Base-by-base conservation (phyloP, 164 flowering plant species). In the Paratinospora sagittata region DNA sequence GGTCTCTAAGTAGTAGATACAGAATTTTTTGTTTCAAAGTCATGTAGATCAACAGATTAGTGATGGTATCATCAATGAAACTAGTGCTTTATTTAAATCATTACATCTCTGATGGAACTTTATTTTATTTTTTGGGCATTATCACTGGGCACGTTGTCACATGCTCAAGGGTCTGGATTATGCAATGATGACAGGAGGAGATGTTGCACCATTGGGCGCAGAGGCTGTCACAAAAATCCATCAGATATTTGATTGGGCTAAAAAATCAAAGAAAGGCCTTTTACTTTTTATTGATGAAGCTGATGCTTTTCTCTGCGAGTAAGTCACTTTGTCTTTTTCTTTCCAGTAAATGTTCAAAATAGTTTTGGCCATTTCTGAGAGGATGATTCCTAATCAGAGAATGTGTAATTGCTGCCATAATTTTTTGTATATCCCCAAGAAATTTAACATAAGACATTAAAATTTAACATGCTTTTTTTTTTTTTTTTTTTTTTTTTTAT, bases 151-250 rank as follows among this genome's bases (percentile, higher is more conserved):
- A 13, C 52, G 36, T 63, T 17, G 21, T 33, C 14, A 37, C 33
- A 45, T 66, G 72, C 13, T 78, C 30, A 83, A 93, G 98, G 97
- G 98, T 67, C 78, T 91, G 83, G 98, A 93, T 82, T 93, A 93
- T 84, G 98, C 98, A 64, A 88, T 93, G 98, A 93, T 93, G 98
- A 93, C 98, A 16, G 98, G 96, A 72, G 98, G 98, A 66, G 98
- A 93, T 85, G 98, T 93, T 82, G 93, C 92, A 65, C 97, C 98
- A 0, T 72, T 93, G 73, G 98, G 98, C 45, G 73, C 97, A 41
- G 90, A 93, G 74, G 98, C 98, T 77, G 98, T 91, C 24, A 93
- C 97, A 47, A 93, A 93, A 76, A 93, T 93, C 73, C 98, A 93
- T 75, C 84, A 91, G 72, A 85, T 93, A 78, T 91, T 93, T 84